phyloP scores from a whole-genome alignment of 2,329 filamentous ascomycete genomes.

The Helminthosporium solani region DNA sequence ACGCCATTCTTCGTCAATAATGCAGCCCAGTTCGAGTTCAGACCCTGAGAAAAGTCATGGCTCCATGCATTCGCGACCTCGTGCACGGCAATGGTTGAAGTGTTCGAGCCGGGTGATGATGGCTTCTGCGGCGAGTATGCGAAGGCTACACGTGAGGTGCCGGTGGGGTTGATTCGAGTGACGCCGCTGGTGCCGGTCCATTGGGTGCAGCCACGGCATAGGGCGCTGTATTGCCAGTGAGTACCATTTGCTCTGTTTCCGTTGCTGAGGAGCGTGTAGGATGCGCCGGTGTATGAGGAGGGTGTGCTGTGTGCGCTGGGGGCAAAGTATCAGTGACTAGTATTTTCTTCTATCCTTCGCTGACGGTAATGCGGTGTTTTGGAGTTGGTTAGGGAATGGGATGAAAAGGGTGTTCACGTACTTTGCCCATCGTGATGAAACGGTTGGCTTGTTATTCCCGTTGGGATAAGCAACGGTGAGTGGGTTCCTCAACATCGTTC shows the following conservation, averaged over 20 bases:
- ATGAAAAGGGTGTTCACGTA: too few relatives aligned
- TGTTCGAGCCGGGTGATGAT: slow-evolving; percentile 20
- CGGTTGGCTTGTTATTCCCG: slow-evolving; percentile 21
- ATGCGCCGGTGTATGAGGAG: slow-evolving; percentile 24
- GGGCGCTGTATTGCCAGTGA: slow-evolving; percentile 35
- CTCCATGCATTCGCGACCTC: slow-evolving; percentile 33
- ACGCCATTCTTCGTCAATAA: slow-evolving; percentile 29
- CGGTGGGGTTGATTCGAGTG: slow-evolving; percentile 21
- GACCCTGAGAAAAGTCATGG: slow-evolving; percentile 28
- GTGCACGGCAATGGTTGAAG: slow-evolving; percentile 25
- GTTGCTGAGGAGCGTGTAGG: slow-evolving; percentile 21
- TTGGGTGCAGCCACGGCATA: slow-evolving; percentile 33
- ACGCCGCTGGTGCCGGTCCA: slow-evolving; percentile 18
- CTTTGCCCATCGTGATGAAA: slow-evolving; percentile 35
- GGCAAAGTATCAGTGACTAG: not conserved
- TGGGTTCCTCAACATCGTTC: slow-evolving; percentile 35
- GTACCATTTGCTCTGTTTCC: slow-evolving; percentile 33
- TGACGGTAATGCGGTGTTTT: too few relatives aligned
- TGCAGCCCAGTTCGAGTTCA: slow-evolving; percentile 25
- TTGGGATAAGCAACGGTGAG: slow-evolving; percentile 34
- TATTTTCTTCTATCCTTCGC: not conserved
- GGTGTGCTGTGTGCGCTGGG: slow-evolving; percentile 27
- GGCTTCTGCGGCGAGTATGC: slow-evolving; percentile 25
- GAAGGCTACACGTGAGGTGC: slow-evolving; percentile 23
- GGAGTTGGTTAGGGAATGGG: too few relatives aligned